These are phyloP conservation scores for Plectranthus barbatus DNA, from an alignment of 257 asterid genomes.

Conservation along the genomic window DNA sequence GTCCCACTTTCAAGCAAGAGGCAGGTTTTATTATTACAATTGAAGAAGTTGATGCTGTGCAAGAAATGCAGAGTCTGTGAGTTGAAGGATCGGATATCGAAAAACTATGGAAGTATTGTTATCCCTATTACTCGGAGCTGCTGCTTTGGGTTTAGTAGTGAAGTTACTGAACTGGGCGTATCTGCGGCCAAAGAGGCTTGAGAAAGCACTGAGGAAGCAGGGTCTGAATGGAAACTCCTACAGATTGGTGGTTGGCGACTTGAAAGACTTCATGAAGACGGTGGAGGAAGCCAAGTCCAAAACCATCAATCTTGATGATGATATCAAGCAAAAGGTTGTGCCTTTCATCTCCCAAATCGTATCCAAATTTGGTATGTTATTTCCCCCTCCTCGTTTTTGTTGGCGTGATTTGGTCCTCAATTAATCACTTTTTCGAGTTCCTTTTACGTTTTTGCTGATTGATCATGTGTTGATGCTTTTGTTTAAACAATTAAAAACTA, in stretches of 20 bases:
- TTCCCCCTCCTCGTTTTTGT: neutral
- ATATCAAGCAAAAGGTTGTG: constrained; percentile 20
- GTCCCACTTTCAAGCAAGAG: no score
- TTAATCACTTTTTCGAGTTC: neutral
- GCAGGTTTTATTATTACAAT: no score
- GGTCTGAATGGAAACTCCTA: constrained; percentile 3
- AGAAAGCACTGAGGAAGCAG: neutral
- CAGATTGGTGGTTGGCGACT: constrained; percentile 25
- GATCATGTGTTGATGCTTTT: no score
- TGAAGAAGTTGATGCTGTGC: no score
- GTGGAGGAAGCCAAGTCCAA: constrained; percentile 14
- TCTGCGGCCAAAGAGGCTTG: constrained; percentile 1
- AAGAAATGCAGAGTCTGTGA: no score
- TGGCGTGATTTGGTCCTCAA: neutral
- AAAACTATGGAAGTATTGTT: neutral
- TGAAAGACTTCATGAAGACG: constrained; percentile 13
- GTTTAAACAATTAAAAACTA: no score
- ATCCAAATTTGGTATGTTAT: constrained; percentile 25
- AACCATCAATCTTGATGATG: constrained; percentile 26
- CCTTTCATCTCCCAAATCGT: constrained; percentile 3
- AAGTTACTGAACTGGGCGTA: neutral
- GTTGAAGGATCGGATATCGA: no score
- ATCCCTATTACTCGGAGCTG: neutral
- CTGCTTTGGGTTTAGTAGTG: neutral
- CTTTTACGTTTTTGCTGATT: no score